Evolutionary conservation across 495 filamentous ascomycete species (phyloP).

Genomic region (Viridothelium virens): DNA sequence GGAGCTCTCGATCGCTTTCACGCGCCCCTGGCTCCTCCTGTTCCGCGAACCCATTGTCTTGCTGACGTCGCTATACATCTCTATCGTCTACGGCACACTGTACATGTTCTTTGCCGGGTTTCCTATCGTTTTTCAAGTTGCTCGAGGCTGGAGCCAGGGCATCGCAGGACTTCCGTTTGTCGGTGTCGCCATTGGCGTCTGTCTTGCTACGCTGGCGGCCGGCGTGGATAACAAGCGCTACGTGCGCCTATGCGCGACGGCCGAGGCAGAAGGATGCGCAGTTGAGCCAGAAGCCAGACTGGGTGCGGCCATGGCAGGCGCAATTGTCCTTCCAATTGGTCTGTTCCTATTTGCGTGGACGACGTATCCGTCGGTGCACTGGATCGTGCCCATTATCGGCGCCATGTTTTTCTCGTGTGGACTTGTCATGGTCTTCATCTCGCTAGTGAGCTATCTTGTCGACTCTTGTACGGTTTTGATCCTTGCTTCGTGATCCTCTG

Average conservation of each 20-base stretch:
- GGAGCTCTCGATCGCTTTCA: constrained; percentile 38
- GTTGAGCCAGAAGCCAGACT: constrained; percentile 32
- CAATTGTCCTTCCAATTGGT: constrained; percentile 47
- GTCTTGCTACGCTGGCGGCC: constrained; percentile 26
- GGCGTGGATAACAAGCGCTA: constrained; percentile 25
- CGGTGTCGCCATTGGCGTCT: constrained; percentile 15
- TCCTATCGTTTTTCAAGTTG: constrained; percentile 27
- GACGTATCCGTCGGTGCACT: constrained; percentile 38
- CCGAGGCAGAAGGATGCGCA: constrained; percentile 17
- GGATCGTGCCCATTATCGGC: constrained; percentile 50
- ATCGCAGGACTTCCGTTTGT: constrained; percentile 27
- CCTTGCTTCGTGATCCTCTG: constrained; percentile 13
- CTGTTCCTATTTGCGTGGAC: constrained; percentile 48
- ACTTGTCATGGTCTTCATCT: constrained; percentile 27
- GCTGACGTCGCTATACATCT: constrained; percentile 37
- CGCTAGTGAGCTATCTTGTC: constrained; percentile 12
- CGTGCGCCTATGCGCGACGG: constrained; percentile 15
- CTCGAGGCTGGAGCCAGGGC: constrained; percentile 26
- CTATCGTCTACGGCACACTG: constrained; percentile 32
- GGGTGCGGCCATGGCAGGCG: constrained; percentile 30
- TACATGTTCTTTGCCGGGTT: constrained; percentile 31
- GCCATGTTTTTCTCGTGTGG: constrained; percentile 36
- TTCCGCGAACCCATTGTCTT: constrained; percentile 52
- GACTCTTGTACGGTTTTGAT: constrained; percentile 16
- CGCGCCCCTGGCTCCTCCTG: constrained; percentile 53